Evolutionary conservation across 228 moss, liverwort and hornwort species (phyloP), one percentile per base, ranked within the genome.

Genomic region (Sphagnum fallax): DNA sequence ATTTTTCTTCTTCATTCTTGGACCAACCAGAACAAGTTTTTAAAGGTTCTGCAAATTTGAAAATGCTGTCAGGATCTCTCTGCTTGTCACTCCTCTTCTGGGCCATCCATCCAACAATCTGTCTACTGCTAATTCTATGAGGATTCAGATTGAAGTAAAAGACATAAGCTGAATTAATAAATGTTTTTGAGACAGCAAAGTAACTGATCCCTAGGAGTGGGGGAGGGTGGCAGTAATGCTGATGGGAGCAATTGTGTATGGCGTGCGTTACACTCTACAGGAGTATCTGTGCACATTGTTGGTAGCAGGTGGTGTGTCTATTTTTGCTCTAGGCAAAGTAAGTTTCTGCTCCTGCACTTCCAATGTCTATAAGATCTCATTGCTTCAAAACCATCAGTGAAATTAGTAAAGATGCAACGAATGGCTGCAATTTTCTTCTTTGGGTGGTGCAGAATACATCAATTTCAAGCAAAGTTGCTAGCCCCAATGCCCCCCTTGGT

Each of bases 241-340:
- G 77, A 81, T 91, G 61, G 95, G 95, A 55, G 87, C 92, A 5
- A 81, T 95, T 62, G 49, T 91, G 4, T 92, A 91, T 12, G 87
- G 88, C 76, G 90, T 92, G 61, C 84, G 76, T 12, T 95, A 92
- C 75, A 84, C 85, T 2, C 1, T 89, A 49, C 83, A 84, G 63
- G 89, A 95, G 48, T 95, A 95, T 66, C 15, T 95, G 63, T 90
- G 92, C 67, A 82, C 91, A 67, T 61, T 90, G 68, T 67, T 89
- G 73, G 95, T 95, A 65, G 95, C 92, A 18, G 84, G 89, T 59
- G 95, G 95, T 49, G 91, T 95, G 53, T 80, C 92, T 7, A 4
- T 87, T 16, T 95, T 95, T 75, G 95, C 95, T 63, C 84, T 92
- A 52, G 82, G 82, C 64, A 79, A 85, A 82, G 89, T 88, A 74